Percentiles rank a stretch among this genome's conserved stretches.
Evolutionary conservation across 345 rosid genomes (phyloP).

Genomic region (Gossypium bickii): DNA sequence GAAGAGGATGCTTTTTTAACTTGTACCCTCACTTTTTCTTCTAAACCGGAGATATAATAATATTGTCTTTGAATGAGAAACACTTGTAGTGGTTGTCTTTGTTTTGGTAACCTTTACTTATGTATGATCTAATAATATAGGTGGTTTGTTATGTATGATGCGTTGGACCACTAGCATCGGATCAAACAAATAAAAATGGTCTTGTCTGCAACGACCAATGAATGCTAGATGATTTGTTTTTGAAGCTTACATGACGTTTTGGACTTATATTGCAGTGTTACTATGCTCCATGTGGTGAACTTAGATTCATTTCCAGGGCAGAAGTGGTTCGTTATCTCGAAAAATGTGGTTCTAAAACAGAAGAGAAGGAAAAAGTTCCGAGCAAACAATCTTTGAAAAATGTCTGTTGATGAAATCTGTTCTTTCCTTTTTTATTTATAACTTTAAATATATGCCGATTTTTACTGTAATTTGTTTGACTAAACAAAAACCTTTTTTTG

Average conservation of each 20-base stretch:
- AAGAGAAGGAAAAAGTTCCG: slow-evolving; percentile 23
- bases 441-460: not conserved
- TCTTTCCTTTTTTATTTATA: slow-evolving; percentile 6
- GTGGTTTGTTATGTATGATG: too few species aligned
- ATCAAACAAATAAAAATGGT: not conserved
- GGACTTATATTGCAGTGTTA: slow-evolving; percentile 42
- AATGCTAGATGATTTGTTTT: not conserved
- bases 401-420: slow-evolving; percentile 25
- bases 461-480: slow-evolving; percentile 10
- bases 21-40: not conserved
- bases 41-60: not conserved
- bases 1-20: not conserved
- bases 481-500: slow-evolving; percentile 21
- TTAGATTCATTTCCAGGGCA: slow-evolving; percentile 36
- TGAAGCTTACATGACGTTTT: slow-evolving; percentile 13
- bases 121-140: too few species aligned
- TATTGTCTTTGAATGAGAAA: not conserved
- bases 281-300: slow-evolving; percentile 39
- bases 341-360: slow-evolving; percentile 19
- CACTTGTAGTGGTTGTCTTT: not conserved
- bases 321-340: slow-evolving; percentile 42
- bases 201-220: not conserved
- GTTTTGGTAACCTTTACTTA: too few species aligned
- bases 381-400: slow-evolving; percentile 15
- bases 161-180: too few species aligned